Evolutionary conservation across 441 rosid species (phyloP).

Genomic region (Croton laevigatus): DNA sequence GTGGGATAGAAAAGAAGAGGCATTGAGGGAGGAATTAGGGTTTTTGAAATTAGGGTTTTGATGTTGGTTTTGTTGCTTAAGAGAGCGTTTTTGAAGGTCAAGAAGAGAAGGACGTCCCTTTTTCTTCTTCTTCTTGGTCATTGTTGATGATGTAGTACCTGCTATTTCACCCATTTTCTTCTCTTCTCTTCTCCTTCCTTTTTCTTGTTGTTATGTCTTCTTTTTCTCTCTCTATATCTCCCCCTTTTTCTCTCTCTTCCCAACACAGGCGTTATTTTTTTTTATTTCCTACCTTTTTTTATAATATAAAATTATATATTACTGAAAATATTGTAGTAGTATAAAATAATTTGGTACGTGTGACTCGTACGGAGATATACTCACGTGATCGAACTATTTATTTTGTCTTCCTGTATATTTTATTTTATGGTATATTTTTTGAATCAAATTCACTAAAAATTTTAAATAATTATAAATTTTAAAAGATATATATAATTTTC

Average conservation of each 20-base stretch:
- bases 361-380: constrained; percentile 27
- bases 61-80: constrained; percentile 36
- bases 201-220: neutral
- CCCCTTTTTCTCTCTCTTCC: constrained; percentile 18
- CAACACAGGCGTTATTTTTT: constrained; percentile 35
- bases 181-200: constrained; percentile 6
- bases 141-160: constrained; percentile 15
- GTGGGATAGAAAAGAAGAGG: constrained; percentile 6
- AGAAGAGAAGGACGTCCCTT: constrained; percentile 90
- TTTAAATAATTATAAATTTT: too few species aligned
- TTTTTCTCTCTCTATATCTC: neutral
- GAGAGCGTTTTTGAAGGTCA: constrained; percentile 82
- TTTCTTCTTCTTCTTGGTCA: constrained; percentile 82
- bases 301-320: constrained; percentile 2
- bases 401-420: neutral
- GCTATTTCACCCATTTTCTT: constrained; percentile 44
- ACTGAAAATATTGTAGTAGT: constrained; percentile 6
- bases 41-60: constrained; percentile 39
- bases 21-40: constrained; percentile 50
- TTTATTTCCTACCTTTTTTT: neutral
- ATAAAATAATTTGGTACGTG: constrained; percentile 20
- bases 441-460: too few species aligned
- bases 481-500: too few species aligned
- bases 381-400: constrained; percentile 4
- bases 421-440: too few species aligned